phyloP scores from a whole-genome alignment of 176 grass and related monocot species.

The Musa beccarii region DNA sequence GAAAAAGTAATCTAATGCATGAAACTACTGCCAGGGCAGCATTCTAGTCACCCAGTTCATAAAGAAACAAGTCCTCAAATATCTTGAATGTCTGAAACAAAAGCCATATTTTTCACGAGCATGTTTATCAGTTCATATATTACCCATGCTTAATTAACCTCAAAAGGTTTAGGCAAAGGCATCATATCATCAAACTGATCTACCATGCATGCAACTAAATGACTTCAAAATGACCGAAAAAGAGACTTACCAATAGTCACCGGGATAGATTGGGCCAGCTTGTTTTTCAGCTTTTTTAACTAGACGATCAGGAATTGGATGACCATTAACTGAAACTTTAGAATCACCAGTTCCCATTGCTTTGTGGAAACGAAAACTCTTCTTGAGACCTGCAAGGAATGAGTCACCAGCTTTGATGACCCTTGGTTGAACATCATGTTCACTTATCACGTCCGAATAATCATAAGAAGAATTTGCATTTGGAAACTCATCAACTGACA shows the following conservation, averaged over 20 bases:
- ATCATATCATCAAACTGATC: too few species aligned
- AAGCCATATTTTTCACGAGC: too few species aligned
- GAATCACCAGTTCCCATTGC: conserved; percentile 28
- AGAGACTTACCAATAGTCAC: conserved; percentile 75
- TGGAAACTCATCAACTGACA: conserved; percentile 45
- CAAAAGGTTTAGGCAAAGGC: too few species aligned
- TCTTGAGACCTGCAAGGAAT: conserved; percentile 74
- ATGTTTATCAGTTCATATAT: too few species aligned
- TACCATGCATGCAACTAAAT: not conserved
- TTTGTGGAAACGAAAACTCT: conserved; percentile 59
- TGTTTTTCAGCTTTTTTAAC: conserved; percentile 81
- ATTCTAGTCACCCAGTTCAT: too few species aligned
- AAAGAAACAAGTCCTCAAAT: too few species aligned
- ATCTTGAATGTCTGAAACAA: too few species aligned
- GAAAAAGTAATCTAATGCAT: too few species aligned
- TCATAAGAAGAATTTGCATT: conserved; percentile 33
- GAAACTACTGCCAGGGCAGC: too few species aligned
- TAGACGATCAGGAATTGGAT: conserved; percentile 51
- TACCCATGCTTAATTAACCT: too few species aligned
- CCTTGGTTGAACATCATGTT: conserved; percentile 30
- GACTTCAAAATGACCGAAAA: not conserved
- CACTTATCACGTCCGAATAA: conserved; percentile 23
- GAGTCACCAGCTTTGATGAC: conserved; percentile 45
- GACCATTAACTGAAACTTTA: conserved; percentile 73
- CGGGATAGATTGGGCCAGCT: conserved; percentile 62